Base-by-base conservation (phyloP, 352 stramenopile genomes). In the Phytopythium kandeliae region DNA sequence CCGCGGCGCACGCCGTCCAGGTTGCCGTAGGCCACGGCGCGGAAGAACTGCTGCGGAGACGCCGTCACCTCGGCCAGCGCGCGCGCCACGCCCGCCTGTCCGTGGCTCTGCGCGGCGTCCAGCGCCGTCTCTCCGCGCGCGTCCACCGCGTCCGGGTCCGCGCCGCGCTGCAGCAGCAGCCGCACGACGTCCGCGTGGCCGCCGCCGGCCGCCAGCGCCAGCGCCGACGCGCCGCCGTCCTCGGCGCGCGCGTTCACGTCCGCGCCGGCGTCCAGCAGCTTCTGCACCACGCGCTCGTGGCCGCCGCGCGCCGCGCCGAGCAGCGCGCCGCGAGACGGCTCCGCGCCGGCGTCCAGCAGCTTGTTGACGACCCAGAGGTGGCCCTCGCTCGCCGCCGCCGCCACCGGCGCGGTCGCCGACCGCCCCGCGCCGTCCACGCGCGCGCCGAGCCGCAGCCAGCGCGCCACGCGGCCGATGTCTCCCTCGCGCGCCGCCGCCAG, bases 321-420 rank as follows among this genome's bases (percentile, higher is more conserved):
- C 13, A 52, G 46, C 22, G 46, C 46, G 24, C 22, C 33, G 47
- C 55, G 28, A 41, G 60, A 35, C 13, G 54, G 31, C 28, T 58
- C 47, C 1, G 51, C 55, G 10, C 51, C 51, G 31, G 51, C 28
- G 26, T 55, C 55, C 38, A 67, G 37, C 1, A 67, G 36, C 25
- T 53, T 44, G 31, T 43, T 44, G 33, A 53, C 33, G 47, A 53
- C 47, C 47, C 47, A 52, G n/a, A 52, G 19, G 10, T 52, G 46
- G 9, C 46, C 46, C 9, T 42, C 33, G 0, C 19, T 13, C 31
- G 46, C 46, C 13, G 46, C 28, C 9, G 15, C 19, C 16, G 33
- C 8, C 31, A 52, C 8, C 4, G 48, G 35, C n/a, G 30, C 44
- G 34, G 31, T 30, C 25, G n/a, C 48, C 28, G 25, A n/a, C n/a